Evolutionary conservation across 2,329 filamentous ascomycete genomes (phyloP).

Genomic region (Rhynchosporium agropyri): DNA sequence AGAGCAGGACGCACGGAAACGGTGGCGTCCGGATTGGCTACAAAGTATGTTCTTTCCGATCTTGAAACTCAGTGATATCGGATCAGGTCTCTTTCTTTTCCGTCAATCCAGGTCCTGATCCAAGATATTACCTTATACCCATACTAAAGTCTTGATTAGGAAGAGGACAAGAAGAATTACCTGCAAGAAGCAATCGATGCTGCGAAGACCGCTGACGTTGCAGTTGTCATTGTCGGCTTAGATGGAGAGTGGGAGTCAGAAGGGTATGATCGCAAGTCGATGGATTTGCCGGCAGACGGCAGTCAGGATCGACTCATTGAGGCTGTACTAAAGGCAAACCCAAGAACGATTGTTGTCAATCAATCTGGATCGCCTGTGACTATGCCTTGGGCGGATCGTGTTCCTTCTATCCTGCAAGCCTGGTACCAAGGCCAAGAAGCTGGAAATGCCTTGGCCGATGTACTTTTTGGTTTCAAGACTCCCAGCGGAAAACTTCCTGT

Average conservation of each 20-base stretch:
- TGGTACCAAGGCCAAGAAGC: constrained; percentile 74
- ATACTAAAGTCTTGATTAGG: constrained; percentile 42
- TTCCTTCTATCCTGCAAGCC: constrained; percentile 68
- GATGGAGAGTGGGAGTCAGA: constrained; percentile 78
- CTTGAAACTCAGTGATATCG: too few relatives aligned
- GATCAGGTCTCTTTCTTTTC: too few relatives aligned
- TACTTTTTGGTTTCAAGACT: constrained; percentile 64
- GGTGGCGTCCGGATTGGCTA: constrained; percentile 74
- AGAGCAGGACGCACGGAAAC: constrained; percentile 64
- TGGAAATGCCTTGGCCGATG: constrained; percentile 68
- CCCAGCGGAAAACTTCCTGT: constrained; percentile 68
- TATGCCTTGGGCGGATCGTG: constrained; percentile 69
- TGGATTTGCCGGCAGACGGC: constrained; percentile 59
- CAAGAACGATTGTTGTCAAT: constrained; percentile 68
- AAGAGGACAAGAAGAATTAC: constrained; percentile 61
- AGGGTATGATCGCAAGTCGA: constrained; percentile 66
- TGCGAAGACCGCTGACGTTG: constrained; percentile 65
- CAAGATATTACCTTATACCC: too few relatives aligned
- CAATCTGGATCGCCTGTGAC: constrained; percentile 69
- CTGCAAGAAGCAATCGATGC: constrained; percentile 66
- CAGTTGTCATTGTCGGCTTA: constrained; percentile 68
- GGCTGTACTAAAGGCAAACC: constrained; percentile 63
- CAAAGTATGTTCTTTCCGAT: constrained; percentile 35
- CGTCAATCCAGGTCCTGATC: too few relatives aligned
- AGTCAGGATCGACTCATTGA: constrained; percentile 65